Conservation (phyloP, 2,329 filamentous ascomycete genomes). For the Hypoxylon sp. region DNA sequence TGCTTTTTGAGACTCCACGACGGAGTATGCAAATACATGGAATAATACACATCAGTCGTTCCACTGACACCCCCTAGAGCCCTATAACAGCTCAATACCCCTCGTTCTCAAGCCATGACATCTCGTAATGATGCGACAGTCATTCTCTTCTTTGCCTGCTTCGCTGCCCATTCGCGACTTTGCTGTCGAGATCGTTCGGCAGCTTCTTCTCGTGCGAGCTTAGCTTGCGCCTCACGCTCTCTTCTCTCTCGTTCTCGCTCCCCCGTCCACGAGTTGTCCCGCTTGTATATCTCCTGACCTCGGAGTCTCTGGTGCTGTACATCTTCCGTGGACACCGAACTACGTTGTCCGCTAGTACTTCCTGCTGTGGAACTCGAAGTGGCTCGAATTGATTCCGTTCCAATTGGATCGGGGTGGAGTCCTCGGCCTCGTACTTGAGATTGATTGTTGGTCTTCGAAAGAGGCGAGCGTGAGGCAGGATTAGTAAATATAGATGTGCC, state of each 20-base stretch:
- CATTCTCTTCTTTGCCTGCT: conserved; percentile 63
- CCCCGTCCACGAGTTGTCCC: conserved; percentile 64
- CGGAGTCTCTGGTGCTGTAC: conserved; percentile 66
- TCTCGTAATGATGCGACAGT: conserved; percentile 49
- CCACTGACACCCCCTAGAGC: conserved; percentile 4
- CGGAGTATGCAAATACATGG: conserved; percentile 41
- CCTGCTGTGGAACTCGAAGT: conserved; percentile 63
- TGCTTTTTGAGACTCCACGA: conserved; percentile 37
- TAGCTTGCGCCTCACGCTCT: conserved; percentile 69
- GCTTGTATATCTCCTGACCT: conserved; percentile 68
- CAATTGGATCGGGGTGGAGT: conserved; percentile 38
- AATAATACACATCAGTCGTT: conserved; percentile 43
- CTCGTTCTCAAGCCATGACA: conserved; percentile 32
- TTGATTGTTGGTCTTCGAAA: conserved; percentile 52
- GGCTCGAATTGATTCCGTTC: conserved; percentile 54
- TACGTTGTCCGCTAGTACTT: conserved; percentile 62
- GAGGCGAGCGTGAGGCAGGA: conserved; percentile 53
- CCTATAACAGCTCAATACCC: background rate
- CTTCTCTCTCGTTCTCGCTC: conserved; percentile 68
- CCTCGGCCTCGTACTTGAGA: conserved; percentile 50
- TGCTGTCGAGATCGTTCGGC: conserved; percentile 72
- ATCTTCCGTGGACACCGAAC: conserved; percentile 66
- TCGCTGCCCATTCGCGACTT: conserved; percentile 75
- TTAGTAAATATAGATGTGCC: conserved; percentile 47
- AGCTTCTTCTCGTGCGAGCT: conserved; percentile 70